These are phyloP conservation scores for Echinochloa phyllopogon DNA, from an alignment of 176 grass and related monocot genomes.

Conservation along the genomic window DNA sequence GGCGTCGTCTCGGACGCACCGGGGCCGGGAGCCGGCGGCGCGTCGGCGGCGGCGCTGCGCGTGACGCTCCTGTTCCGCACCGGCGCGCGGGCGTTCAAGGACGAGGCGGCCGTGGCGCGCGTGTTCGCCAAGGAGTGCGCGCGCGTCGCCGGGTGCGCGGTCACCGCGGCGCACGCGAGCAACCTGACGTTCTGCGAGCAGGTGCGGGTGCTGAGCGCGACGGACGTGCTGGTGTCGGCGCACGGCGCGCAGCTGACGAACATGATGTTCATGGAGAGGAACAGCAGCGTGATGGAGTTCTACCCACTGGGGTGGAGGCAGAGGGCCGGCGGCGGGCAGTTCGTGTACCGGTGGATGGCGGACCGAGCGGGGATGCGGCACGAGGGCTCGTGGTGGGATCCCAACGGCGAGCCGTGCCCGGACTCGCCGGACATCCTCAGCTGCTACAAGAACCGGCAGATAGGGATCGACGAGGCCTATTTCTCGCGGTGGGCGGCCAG, in stretches of 20 bases:
- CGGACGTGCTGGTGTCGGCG: constrained; percentile 63
- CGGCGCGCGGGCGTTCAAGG: constrained; percentile 60
- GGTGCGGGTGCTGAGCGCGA: constrained; percentile 55
- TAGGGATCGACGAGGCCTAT: constrained; percentile 56
- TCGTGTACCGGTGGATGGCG: constrained; percentile 70
- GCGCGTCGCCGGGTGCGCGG: constrained; percentile 44
- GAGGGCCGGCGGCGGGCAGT: constrained; percentile 53
- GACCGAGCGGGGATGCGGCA: constrained; percentile 60
- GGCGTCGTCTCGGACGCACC: constrained; percentile 8
- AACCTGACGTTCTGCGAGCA: constrained; percentile 63
- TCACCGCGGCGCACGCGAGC: constrained; percentile 33
- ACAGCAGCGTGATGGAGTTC: constrained; percentile 81
- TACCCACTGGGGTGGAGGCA: constrained; percentile 72
- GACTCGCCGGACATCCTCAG: not conserved
- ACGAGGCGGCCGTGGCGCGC: constrained; percentile 51
- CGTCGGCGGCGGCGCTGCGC: not conserved
- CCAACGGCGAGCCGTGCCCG: constrained; percentile 41
- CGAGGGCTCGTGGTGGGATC: constrained; percentile 69
- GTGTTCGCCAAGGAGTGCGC: constrained; percentile 54
- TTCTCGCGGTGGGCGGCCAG: constrained; percentile 52
- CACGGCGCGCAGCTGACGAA: constrained; percentile 84
- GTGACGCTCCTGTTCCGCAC: constrained; percentile 59
- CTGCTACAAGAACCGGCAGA: constrained; percentile 62
- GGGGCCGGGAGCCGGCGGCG: not conserved
- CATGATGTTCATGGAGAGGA: constrained; percentile 73